These are phyloP conservation scores for Oldenlandia corymbosa DNA, from an alignment of 257 asterid genomes.

Conservation along the genomic window DNA sequence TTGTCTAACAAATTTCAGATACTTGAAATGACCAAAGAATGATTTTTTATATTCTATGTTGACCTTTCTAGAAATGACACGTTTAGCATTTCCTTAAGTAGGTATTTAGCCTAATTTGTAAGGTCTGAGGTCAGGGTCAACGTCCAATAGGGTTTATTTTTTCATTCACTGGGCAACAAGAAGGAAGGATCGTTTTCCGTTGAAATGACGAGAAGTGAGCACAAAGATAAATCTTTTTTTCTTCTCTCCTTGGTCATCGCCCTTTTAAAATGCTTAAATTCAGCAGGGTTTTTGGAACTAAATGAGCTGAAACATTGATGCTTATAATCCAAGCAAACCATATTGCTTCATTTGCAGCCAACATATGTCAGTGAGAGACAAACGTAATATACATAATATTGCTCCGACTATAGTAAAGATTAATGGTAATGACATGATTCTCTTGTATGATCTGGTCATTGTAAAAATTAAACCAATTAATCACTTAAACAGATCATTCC, in stretches of 20 bases:
- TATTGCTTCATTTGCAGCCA: neutral
- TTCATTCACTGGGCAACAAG: neutral
- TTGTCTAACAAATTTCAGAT: too few relatives aligned
- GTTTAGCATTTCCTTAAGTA: neutral
- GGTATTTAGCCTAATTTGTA: neutral
- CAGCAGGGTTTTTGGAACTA: neutral
- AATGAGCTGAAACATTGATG: neutral
- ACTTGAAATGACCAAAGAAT: too few relatives aligned
- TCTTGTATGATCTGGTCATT: too few relatives aligned
- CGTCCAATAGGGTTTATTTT: neutral
- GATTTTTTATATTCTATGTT: too few relatives aligned
- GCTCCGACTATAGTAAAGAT: neutral
- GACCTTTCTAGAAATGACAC: slow-evolving; percentile 11
- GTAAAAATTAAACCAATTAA: too few relatives aligned
- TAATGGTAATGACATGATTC: neutral
- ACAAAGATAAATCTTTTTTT: neutral
- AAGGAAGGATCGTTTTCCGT: slow-evolving; percentile 2
- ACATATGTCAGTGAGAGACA: neutral
- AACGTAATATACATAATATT: neutral
- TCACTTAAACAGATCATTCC: too few relatives aligned
- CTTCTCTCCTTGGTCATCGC: neutral
- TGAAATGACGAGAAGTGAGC: neutral
- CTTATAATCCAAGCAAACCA: slow-evolving; percentile 8
- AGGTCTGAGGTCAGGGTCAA: neutral
- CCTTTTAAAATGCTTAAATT: neutral